These are phyloP conservation scores for Fraxinus greggii DNA, from an alignment of 305 asterid genomes.

Conservation along the genomic window DNA sequence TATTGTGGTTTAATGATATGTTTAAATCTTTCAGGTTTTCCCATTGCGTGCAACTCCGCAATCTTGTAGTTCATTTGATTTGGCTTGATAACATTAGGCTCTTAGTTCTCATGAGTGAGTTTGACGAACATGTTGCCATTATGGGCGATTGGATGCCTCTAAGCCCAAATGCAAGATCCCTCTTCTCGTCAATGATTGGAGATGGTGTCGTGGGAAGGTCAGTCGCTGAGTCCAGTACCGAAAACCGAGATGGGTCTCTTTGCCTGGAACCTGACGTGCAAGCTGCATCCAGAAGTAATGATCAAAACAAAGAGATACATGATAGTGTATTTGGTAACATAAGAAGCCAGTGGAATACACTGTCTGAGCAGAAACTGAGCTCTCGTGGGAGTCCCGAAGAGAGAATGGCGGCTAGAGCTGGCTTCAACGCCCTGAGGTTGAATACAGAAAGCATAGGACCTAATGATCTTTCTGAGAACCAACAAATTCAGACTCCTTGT, in stretches of 20 bases:
- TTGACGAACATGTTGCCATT: not conserved
- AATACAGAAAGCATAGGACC: constrained; percentile 71
- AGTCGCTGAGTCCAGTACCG: constrained; percentile 25
- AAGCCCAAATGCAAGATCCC: not conserved
- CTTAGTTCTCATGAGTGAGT: constrained; percentile 19
- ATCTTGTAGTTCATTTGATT: not conserved
- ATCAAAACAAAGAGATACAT: constrained; percentile 30
- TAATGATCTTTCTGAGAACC: constrained; percentile 49
- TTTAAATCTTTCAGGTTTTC: constrained; percentile 16
- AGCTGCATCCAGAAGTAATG: constrained; percentile 14
- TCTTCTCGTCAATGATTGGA: constrained; percentile 38
- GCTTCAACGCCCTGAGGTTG: constrained; percentile 81
- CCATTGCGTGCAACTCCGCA: not conserved
- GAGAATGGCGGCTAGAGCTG: constrained; percentile 82
- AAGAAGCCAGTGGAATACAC: constrained; percentile 30
- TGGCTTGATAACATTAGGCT: not conserved
- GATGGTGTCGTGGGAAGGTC: constrained; percentile 34
- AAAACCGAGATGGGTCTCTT: constrained; percentile 25
- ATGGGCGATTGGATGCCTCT: not conserved
- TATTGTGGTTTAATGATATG: not conserved
- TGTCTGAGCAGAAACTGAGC: constrained; percentile 37
- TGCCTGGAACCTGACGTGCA: constrained; percentile 29
- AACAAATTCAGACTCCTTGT: constrained; percentile 61
- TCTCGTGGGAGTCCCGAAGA: constrained; percentile 66
- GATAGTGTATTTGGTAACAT: constrained; percentile 27